Percentiles rank a stretch among this genome's conserved stretches.
Evolutionary conservation across 139 green algal genomes (phyloP).

Genomic region (Bryopsis sp.): DNA sequence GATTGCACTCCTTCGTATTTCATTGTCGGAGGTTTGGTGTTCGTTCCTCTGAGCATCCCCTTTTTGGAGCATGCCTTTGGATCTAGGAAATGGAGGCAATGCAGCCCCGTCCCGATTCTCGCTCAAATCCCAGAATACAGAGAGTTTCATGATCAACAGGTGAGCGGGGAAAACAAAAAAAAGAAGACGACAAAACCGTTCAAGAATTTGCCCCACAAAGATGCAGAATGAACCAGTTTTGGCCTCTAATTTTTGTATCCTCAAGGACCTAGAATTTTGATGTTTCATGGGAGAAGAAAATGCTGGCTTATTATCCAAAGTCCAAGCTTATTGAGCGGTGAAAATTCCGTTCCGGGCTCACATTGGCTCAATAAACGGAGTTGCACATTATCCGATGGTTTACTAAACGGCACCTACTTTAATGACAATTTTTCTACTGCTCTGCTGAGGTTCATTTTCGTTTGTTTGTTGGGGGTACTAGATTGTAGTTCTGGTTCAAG

Average conservation of each 20-base stretch:
- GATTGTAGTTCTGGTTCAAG: constrained; percentile 19
- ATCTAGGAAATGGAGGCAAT: constrained; percentile 10
- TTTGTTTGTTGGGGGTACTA: background rate
- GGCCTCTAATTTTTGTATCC: background rate
- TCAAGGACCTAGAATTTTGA: background rate
- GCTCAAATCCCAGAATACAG: constrained; percentile 16
- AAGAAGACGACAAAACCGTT: too few relatives aligned
- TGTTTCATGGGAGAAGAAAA: background rate
- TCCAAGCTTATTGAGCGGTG: too few relatives aligned
- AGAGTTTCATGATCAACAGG: constrained; percentile 9
- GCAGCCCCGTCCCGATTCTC: constrained; percentile 6
- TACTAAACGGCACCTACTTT: background rate
- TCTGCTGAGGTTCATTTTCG: background rate
- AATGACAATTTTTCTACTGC: background rate
- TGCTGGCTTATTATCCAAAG: too few relatives aligned
- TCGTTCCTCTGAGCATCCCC: constrained; percentile 41
- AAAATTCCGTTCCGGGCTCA: too few relatives aligned
- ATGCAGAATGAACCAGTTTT: background rate
- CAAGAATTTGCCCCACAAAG: background rate
- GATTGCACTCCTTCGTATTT: constrained; percentile 62
- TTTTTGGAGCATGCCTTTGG: constrained; percentile 19
- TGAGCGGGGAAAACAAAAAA: too few relatives aligned
- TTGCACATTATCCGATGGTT: background rate
- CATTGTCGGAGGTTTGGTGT: constrained; percentile 58
- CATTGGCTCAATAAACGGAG: background rate